Conservation (phyloP, 129 eudicot genomes). For the Logfia minima region DNA sequence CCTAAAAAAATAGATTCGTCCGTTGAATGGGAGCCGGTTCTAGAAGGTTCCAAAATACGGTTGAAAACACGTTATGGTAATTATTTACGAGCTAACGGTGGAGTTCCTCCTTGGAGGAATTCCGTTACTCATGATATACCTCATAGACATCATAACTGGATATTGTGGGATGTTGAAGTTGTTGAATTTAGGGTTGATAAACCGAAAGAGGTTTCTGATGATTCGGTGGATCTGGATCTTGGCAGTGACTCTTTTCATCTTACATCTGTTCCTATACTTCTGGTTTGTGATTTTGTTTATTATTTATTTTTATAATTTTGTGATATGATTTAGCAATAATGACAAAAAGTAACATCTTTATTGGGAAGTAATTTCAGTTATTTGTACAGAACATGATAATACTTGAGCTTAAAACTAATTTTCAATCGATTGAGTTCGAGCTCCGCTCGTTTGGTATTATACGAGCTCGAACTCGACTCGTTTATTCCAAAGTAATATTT, state of each 20-base stretch:
- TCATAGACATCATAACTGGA: constrained; percentile 55
- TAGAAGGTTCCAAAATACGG: constrained; percentile 42
- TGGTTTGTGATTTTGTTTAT: constrained; percentile 36
- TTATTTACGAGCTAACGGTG: constrained; percentile 64
- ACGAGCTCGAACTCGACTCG: no score
- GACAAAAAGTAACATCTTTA: not conserved
- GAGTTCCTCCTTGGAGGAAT: constrained; percentile 70
- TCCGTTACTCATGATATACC: constrained; percentile 73
- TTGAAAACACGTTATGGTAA: constrained; percentile 61
- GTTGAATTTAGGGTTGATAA: constrained; percentile 41
- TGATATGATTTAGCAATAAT: not conserved
- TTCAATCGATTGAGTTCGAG: no score
- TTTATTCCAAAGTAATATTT: no score
- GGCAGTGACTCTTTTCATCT: constrained; percentile 44
- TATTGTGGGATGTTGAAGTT: constrained; percentile 64
- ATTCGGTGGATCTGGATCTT: constrained; percentile 38
- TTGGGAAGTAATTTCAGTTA: not conserved
- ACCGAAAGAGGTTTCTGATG: not conserved
- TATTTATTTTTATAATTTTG: not conserved
- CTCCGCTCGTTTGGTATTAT: no score
- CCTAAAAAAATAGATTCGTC: constrained; percentile 50
- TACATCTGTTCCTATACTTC: constrained; percentile 12
- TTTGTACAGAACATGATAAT: no score
- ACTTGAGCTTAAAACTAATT: no score
- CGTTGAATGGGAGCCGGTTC: constrained; percentile 61